These are phyloP conservation scores for Ophiostoma sp. DNA, from an alignment of 2,329 filamentous ascomycete genomes.

Conservation along the genomic window DNA sequence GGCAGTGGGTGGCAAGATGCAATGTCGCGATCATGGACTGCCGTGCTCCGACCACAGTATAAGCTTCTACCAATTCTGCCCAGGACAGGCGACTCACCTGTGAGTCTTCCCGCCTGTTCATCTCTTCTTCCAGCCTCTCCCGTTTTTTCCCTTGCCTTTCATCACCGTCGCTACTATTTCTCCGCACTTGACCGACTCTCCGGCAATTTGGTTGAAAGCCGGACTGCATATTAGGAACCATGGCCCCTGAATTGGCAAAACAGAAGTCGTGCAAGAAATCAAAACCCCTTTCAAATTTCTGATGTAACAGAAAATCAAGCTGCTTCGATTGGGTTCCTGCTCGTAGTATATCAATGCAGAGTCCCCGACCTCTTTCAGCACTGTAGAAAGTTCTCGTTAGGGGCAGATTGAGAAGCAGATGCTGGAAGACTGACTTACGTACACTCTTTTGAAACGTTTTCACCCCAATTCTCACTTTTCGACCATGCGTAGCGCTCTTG, in stretches of 20 bases:
- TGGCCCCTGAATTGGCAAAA: conserved; percentile 3
- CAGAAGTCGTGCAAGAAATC: not conserved
- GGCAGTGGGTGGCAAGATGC: not conserved
- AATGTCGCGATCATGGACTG: not conserved
- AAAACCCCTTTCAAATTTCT: not conserved
- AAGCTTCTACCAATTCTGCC: not conserved
- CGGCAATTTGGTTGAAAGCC: conserved; percentile 21
- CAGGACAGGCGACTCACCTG: not conserved
- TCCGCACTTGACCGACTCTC: not conserved
- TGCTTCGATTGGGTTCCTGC: not conserved
- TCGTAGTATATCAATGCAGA: not conserved
- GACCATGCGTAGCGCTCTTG: conserved; percentile 17
- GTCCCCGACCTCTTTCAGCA: not conserved
- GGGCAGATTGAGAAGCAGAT: not conserved
- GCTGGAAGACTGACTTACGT: not conserved
- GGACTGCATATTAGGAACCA: not conserved
- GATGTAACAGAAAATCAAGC: not conserved
- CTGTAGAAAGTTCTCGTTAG: not conserved
- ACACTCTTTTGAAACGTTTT: not conserved
- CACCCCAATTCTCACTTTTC: not conserved
- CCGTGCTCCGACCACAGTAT: not conserved
- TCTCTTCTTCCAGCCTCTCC: not conserved
- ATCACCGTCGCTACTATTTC: not conserved
- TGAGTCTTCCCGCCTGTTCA: not conserved
- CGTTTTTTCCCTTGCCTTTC: no score